Percentiles rank a stretch among this genome's conserved stretches.
phyloP scores from a whole-genome alignment of 257 asterid species.

The Nicotiana benthamiana region DNA sequence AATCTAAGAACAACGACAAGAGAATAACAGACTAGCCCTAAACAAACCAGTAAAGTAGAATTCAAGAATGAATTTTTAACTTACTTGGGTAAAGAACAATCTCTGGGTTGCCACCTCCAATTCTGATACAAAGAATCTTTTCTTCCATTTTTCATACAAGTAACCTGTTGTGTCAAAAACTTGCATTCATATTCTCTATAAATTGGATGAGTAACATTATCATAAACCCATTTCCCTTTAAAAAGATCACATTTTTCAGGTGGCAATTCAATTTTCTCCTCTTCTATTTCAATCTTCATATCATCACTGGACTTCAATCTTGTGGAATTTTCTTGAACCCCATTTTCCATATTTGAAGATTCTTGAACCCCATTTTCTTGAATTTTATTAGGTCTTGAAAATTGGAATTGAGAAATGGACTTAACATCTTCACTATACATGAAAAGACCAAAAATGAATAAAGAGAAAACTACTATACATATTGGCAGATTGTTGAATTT shows the following conservation, averaged over 20 bases:
- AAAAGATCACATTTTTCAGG: conserved; percentile 62
- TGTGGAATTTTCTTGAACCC: no score
- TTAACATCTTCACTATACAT: conserved; percentile 70
- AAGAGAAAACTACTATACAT: conserved; percentile 40
- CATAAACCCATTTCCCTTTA: conserved; percentile 66
- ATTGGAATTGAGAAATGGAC: conserved; percentile 63
- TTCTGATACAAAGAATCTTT: conserved; percentile 30
- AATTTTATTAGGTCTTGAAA: conserved; percentile 28
- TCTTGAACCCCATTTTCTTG: conserved; percentile 17
- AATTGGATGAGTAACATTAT: conserved; percentile 49
- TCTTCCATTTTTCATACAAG: conserved; percentile 71
- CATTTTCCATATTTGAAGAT: no score
- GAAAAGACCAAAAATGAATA: conserved; percentile 59
- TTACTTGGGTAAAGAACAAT: conserved; percentile 49
- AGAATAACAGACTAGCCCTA: no score
- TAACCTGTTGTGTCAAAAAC: conserved; percentile 65
- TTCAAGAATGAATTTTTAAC: neutral
- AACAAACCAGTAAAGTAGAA: neutral
- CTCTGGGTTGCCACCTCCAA: no score
- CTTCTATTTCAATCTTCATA: conserved; percentile 19
- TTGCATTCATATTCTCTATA: conserved; percentile 60
- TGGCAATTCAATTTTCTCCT: conserved; percentile 39
- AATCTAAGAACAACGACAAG: no score
- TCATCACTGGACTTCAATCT: neutral
- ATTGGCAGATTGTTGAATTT: conserved; percentile 41